Conservation (phyloP, 805 yeast species). For the Saturnispora zaruensis region DNA sequence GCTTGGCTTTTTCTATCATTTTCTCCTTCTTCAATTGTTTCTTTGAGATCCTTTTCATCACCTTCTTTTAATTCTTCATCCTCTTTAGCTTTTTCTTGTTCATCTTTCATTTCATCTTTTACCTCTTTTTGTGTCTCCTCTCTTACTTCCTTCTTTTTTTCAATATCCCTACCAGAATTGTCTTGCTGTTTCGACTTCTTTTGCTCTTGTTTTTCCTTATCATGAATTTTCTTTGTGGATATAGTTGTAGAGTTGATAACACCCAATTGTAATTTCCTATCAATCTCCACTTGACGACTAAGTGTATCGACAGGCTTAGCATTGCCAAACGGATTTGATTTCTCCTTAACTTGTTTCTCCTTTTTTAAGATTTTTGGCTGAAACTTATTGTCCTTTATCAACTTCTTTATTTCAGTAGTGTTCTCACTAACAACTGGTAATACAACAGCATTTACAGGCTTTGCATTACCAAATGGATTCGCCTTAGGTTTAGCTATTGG, state of each 20-base stretch:
- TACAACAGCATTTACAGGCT: constrained; percentile 41
- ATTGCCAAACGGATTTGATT: constrained; percentile 64
- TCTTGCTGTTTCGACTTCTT: neutral
- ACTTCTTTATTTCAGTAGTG: constrained; percentile 4
- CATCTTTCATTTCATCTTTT: neutral
- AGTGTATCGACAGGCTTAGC: constrained; percentile 82
- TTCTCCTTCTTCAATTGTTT: neutral
- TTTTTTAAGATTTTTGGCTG: neutral
- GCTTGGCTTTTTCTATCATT: neutral
- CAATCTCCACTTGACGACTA: constrained; percentile 55
- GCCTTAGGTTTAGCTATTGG: constrained; percentile 26
- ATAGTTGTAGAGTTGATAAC: constrained; percentile 37
- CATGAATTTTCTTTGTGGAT: constrained; percentile 18
- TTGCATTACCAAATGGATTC: constrained; percentile 72
- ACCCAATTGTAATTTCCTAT: constrained; percentile 36
- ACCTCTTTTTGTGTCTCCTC: neutral
- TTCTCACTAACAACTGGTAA: constrained; percentile 14
- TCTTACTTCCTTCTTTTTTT: neutral
- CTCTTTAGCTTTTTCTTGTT: constrained; percentile 19
- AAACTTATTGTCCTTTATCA: constrained; percentile 4
- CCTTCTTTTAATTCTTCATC: neutral
- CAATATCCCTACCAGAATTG: neutral
- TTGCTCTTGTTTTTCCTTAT: constrained; percentile 3
- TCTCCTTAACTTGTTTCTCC: neutral
- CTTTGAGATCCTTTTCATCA: neutral